A percentile compares a stretch with the other conserved stretches of the same genome.
phyloP scores from a whole-genome alignment of 169 alveolate genomes.

The Plasmodium gallinaceum region DNA sequence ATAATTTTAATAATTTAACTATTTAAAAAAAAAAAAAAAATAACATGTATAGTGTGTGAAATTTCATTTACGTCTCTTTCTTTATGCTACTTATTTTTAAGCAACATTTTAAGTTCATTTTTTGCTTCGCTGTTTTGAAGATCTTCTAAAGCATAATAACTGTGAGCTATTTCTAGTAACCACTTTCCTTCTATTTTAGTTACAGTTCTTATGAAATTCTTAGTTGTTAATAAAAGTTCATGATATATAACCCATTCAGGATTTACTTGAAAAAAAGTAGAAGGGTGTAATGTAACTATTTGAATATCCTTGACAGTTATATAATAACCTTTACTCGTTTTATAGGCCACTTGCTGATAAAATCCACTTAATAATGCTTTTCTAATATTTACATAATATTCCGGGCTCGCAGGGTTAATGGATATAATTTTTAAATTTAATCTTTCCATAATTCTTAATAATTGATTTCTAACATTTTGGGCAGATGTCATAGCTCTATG shows the following conservation, averaged over 20 bases:
- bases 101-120: conserved; percentile 35
- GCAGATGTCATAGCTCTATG: conserved; percentile 94
- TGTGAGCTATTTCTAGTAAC: conserved; percentile 88
- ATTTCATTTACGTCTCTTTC: neutral
- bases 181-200: conserved; percentile 93
- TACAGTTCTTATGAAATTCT: conserved; percentile 97
- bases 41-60: too few relatives aligned
- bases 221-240: conserved; percentile 98
- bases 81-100: neutral
- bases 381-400: conserved; percentile 47
- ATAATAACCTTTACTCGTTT: conserved; percentile 93
- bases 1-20: too few relatives aligned
- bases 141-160: conserved; percentile 60
- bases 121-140: conserved; percentile 72
- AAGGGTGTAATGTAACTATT: conserved; percentile 98
- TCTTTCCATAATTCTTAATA: conserved; percentile 88
- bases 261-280: conserved; percentile 94
- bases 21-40: too few relatives aligned
- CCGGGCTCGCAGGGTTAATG: conserved; percentile 49
- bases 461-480: conserved; percentile 92
- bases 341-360: conserved; percentile 95
- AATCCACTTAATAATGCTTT: conserved; percentile 90
- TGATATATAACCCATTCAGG: conserved; percentile 98
- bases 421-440: conserved; percentile 82
- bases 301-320: conserved; percentile 96